These are phyloP conservation scores for Fusarium lyarnte DNA, from an alignment of 2,329 filamentous ascomycete genomes.

Conservation along the genomic window DNA sequence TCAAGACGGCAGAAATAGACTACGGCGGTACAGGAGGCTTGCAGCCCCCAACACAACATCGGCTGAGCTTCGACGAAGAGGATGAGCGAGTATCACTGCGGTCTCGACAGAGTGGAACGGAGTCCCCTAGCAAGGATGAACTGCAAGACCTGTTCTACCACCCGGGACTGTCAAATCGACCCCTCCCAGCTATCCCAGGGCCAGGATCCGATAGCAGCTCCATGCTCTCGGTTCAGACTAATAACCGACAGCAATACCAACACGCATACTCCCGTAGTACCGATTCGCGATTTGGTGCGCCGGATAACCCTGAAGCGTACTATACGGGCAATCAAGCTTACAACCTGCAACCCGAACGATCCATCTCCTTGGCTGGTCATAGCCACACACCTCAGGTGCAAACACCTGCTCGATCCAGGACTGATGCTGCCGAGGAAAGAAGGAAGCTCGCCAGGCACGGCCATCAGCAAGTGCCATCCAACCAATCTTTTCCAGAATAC, in stretches of 20 bases:
- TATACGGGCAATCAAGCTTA: constrained; percentile 51
- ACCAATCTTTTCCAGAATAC: constrained; percentile 64
- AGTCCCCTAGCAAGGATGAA: constrained; percentile 75
- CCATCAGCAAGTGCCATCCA: constrained; percentile 60
- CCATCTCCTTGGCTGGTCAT: constrained; percentile 84
- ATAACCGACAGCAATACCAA: constrained; percentile 56
- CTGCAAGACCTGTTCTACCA: constrained; percentile 95
- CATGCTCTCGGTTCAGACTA: constrained; percentile 57
- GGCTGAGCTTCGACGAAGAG: constrained; percentile 91
- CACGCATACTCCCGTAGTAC: constrained; percentile 60
- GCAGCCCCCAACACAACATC: constrained; percentile 75
- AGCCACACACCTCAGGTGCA: constrained; percentile 81
- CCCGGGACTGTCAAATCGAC: constrained; percentile 76
- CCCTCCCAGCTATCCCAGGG: constrained; percentile 69
- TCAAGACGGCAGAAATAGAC: constrained; percentile 77
- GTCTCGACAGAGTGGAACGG: constrained; percentile 67
- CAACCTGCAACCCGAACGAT: constrained; percentile 68
- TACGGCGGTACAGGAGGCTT: constrained; percentile 91
- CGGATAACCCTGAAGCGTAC: constrained; percentile 61
- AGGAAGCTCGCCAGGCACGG: constrained; percentile 62
- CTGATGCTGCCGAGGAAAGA: constrained; percentile 83
- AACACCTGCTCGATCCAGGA: constrained; percentile 90
- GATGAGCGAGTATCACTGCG: constrained; percentile 76
- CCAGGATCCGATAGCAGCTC: constrained; percentile 70
- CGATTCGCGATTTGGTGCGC: constrained; percentile 53